Base-by-base conservation (phyloP, 1,284 basidiomycete genomes). In the Megacollybia platyphylla region DNA sequence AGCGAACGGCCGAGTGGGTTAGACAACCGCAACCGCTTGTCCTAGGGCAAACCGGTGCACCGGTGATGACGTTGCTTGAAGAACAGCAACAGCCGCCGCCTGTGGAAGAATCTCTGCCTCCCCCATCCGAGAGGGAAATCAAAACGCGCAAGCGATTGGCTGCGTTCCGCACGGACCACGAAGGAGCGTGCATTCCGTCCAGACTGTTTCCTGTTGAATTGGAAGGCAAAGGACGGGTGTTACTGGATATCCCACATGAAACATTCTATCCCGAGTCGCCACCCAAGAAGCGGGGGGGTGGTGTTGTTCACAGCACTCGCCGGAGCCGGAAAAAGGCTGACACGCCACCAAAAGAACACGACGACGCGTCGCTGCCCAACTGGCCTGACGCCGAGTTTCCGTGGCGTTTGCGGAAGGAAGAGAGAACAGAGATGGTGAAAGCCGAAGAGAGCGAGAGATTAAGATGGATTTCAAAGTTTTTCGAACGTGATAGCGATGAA, bases 361-460 rank as follows among this genome's bases (percentile, higher is more conserved):
- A 63, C 29, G 43, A 30, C 10, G 45, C 41, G 2, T 57, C 68
- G 20, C 67, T 59, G 43, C 80, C 83, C 7, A 78, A 82, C 54
- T 88, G 85, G 85, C 75, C 78, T 6, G 85, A 88, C 52, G 49
- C 64, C 9, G 73, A 76, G 53, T 85, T 86, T 51, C 85, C 85
- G 11, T 88, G 85, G 85, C 67, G 70, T 40, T 53, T 79, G 48
- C 64, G 77, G 41, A 62, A 59, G 13, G 67, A 73, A 48, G 72
- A 79, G 54, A 65, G 70, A 32, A 60, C 63, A 13, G 71, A 75
- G 36, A 50, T 64, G 39, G 63, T 65, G 20, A 71, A 67, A 51
- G 63, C 67, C 39, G 68, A 76, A 51, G 66, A 74, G 50, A 71
- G 71, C 48, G 75, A 81, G 51, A 67, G 74, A 41, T 47, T 79